phyloP scores from a whole-genome alignment of 208 protist species.

The Naegleria fowleri region DNA sequence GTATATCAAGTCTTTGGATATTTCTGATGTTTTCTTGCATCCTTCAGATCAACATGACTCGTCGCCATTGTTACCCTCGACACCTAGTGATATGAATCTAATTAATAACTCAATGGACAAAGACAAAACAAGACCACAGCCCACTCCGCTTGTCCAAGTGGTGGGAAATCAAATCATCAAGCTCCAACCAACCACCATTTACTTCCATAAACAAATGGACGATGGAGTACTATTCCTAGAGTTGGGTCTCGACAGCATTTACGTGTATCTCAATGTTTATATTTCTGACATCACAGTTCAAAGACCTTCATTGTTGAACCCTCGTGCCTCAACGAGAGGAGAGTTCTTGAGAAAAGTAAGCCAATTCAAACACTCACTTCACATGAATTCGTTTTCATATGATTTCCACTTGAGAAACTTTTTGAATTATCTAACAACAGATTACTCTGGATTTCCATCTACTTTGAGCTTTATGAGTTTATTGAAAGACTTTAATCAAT shows the following conservation, averaged over 20 bases:
- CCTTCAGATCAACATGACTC: neutral
- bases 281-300: neutral
- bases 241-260: conserved; percentile 14
- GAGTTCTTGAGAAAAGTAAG: neutral
- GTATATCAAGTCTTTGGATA: conserved; percentile 13
- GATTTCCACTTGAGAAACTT: conserved; percentile 23
- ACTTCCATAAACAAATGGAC: conserved; percentile 20
- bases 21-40: neutral
- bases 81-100: neutral
- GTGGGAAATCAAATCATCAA: neutral
- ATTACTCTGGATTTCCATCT: neutral
- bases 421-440: neutral
- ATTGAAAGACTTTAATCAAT: conserved; percentile 1
- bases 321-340: neutral
- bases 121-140: neutral
- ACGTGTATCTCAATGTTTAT: conserved; percentile 4
- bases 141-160: neutral
- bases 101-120: neutral
- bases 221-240: conserved; percentile 1
- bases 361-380: conserved; percentile 2
- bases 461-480: neutral
- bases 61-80: neutral
- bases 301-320: neutral
- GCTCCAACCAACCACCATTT: conserved; percentile 4
- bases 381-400: conserved; percentile 23